Evolutionary conservation across 805 yeast species (phyloP), one percentile per base, ranked within the genome.

Genomic region (Pichia nanzhaoensis): DNA sequence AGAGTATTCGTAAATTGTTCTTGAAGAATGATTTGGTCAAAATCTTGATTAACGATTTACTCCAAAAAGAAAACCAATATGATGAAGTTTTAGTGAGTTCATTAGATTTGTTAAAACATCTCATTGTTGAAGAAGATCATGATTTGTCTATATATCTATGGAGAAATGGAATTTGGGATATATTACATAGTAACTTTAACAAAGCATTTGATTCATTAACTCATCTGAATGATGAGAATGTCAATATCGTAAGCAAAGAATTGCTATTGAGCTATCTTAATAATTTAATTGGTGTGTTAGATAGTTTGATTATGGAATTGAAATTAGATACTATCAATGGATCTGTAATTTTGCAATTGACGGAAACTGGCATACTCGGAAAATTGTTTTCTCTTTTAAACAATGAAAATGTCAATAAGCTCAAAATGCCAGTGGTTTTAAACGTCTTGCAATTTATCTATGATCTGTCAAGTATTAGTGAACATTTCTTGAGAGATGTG

Each of bases 91-190:
- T 85, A 17, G 84, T 84, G 18, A 95, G 84, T 16, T 72, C 91
- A 1, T 82, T 78, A 54, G 97, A 96, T 1, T 67, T 91, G 20
- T 66, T 93, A 51, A 75, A 96, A 59, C 88, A 84, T 58, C 58
- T 91, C 45, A 82, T 84, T 3, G 70, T 87, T 43, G 95, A 87
- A 57, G 95, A 89, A 64, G 97, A 96, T 18, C 82, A 86, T 54
- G 95, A 87, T 51, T 74, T 87, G 32, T 78, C 88, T 22, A 75
- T 77, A 18, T 78, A 76, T 60, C 61, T 85, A 44, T 84, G 95
- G 85, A 76, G 97, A 58, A 78, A 79, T 16, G 79, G 84, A 50
- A 78, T 91, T 35, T 82, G 95, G 84, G 69, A 74, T 0, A 65
- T 75, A 22, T 70, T 88, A 34, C 75, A 71, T 39, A 51, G 60